A percentile compares a stretch with the other conserved stretches of the same genome.
phyloP scores from a whole-genome alignment of 306 rosid genomes.

The Rubus idaeus region DNA sequence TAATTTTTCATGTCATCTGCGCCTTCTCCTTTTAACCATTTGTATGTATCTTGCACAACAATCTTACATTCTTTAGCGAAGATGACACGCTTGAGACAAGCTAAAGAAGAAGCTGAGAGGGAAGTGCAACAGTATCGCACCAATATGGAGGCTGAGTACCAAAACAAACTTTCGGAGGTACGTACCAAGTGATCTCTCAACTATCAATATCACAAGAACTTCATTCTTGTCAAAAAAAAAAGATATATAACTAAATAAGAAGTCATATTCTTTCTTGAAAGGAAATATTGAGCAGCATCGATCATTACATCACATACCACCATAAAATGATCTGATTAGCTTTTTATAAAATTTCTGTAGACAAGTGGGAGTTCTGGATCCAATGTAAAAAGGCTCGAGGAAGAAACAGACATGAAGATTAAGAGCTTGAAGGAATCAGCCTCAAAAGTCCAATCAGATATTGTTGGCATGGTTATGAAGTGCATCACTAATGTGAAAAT shows the following conservation, averaged over 20 bases:
- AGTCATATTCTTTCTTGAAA: neutral
- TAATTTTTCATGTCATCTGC: neutral
- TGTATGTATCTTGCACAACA: neutral
- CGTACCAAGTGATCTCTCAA: no score
- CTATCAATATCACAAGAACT: no score
- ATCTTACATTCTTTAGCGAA: constrained; percentile 43
- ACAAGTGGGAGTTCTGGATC: constrained; percentile 54
- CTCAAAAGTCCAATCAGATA: constrained; percentile 44
- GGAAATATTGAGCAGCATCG: neutral
- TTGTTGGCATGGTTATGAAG: constrained; percentile 63
- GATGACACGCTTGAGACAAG: constrained; percentile 63
- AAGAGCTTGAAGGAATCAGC: constrained; percentile 42
- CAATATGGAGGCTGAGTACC: constrained; percentile 66
- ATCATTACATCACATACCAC: neutral
- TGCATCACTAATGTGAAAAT: constrained; percentile 49
- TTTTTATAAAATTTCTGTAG: constrained; percentile 26
- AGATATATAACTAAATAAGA: neutral
- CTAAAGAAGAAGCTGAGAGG: constrained; percentile 72
- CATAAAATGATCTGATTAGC: neutral
- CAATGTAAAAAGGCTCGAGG: constrained; percentile 63
- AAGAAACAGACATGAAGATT: constrained; percentile 63
- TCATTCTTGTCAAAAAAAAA: neutral
- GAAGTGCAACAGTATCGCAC: constrained; percentile 55
- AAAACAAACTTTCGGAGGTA: constrained; percentile 64
- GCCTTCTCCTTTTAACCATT: neutral